Evolutionary conservation across 2,329 filamentous ascomycete genomes (phyloP).

Genomic region (Ascomycota sp.): DNA sequence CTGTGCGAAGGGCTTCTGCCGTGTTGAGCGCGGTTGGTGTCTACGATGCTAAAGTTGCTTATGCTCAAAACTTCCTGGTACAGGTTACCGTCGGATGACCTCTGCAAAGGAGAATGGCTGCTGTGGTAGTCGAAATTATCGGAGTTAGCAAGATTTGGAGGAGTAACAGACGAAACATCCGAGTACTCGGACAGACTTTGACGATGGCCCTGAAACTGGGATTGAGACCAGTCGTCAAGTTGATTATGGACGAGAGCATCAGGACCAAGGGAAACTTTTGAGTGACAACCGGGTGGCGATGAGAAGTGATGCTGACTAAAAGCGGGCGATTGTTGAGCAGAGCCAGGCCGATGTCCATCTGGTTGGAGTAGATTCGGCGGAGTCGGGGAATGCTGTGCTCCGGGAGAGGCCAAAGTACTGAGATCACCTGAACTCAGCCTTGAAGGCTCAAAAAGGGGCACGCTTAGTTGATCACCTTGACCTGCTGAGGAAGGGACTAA

Average conservation of each 20-base stretch:
- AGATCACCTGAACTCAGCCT: constrained; percentile 25
- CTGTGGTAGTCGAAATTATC: constrained; percentile 59
- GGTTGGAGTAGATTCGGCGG: constrained; percentile 33
- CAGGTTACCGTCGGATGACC: constrained; percentile 48
- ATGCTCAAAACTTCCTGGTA: constrained; percentile 66
- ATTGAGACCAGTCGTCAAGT: constrained; percentile 29
- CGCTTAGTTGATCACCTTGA: constrained; percentile 35
- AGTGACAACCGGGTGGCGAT: constrained; percentile 26
- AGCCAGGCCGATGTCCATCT: constrained; percentile 24
- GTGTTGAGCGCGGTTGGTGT: constrained; percentile 45
- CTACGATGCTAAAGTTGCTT: constrained; percentile 61
- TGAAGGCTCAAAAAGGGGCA: constrained; percentile 35
- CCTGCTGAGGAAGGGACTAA: constrained; percentile 37
- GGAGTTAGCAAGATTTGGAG: constrained; percentile 56
- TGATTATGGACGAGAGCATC: constrained; percentile 35
- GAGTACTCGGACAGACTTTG: constrained; percentile 80
- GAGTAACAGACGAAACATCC: constrained; percentile 69
- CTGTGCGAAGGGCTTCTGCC: constrained; percentile 67
- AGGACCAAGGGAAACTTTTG: constrained; percentile 35
- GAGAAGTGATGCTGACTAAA: constrained; percentile 37
- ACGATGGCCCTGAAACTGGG: constrained; percentile 61
- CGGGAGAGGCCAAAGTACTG: constrained; percentile 32
- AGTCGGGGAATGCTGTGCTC: constrained; percentile 34
- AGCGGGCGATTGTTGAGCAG: constrained; percentile 34
- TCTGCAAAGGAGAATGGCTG: constrained; percentile 62